Evolutionary conservation across 805 yeast genomes (phyloP).

Genomic region (Yamadazyma ubonensis): DNA sequence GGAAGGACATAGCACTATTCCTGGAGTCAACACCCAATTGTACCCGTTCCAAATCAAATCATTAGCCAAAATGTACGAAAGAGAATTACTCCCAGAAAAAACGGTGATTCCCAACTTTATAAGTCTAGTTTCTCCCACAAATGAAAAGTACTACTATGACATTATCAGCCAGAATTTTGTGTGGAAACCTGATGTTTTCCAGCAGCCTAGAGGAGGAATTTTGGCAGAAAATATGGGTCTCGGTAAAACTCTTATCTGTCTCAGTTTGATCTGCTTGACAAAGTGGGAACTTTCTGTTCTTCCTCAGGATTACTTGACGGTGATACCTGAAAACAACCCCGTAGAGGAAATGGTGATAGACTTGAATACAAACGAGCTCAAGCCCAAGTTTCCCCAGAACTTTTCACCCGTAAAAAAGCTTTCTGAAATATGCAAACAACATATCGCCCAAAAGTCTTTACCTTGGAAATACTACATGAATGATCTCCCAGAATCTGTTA

Average conservation of each 20-base stretch:
- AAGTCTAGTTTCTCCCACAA: slow-evolving; percentile 20
- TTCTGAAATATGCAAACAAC: slow-evolving; percentile 41
- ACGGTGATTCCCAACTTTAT: slow-evolving; percentile 37
- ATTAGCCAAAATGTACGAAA: slow-evolving; percentile 56
- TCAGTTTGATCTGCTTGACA: slow-evolving; percentile 56
- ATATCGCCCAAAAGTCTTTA: slow-evolving; percentile 47
- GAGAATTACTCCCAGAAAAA: slow-evolving; percentile 41
- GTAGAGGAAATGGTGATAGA: slow-evolving; percentile 8
- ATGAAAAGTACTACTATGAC: slow-evolving; percentile 36
- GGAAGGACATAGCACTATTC: slow-evolving; percentile 14
- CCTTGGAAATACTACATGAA: slow-evolving; percentile 55
- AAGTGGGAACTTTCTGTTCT: slow-evolving; percentile 46
- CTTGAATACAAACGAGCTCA: background rate
- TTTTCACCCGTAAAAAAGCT: slow-evolving; percentile 15
- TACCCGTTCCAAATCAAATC: slow-evolving; percentile 64
- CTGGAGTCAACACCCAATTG: slow-evolving; percentile 50
- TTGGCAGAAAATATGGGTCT: slow-evolving; percentile 69
- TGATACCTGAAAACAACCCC: background rate
- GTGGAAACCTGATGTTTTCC: slow-evolving; percentile 40
- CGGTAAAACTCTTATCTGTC: slow-evolving; percentile 61
- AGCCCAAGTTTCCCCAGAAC: background rate
- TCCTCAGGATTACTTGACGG: slow-evolving; percentile 12
- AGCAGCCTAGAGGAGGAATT: slow-evolving; percentile 59
- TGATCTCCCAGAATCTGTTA: slow-evolving; percentile 46
- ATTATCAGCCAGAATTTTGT: slow-evolving; percentile 27